These are phyloP conservation scores for Bryoerythrophyllum caledonicum DNA, from an alignment of 225 moss, liverwort and hornwort genomes.

Conservation along the genomic window DNA sequence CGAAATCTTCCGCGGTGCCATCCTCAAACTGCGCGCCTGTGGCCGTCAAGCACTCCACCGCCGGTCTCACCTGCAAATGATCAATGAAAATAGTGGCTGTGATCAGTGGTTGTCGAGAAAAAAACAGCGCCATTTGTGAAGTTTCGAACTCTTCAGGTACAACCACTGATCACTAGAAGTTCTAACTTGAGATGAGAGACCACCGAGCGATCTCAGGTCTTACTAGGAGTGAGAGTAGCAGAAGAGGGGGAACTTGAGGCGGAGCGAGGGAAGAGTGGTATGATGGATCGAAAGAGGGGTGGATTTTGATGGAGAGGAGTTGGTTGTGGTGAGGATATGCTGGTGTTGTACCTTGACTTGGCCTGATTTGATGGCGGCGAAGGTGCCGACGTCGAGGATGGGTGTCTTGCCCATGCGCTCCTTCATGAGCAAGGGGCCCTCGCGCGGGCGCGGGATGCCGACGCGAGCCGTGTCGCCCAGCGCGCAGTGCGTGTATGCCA, in stretches of 20 bases:
- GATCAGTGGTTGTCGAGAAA: neutral
- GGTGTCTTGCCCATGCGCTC: conserved; percentile 74
- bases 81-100: too few species aligned
- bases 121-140: too few species aligned
- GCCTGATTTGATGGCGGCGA: conserved; percentile 74
- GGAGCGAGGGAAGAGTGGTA: too few species aligned
- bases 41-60: conserved; percentile 50
- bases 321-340: too few species aligned
- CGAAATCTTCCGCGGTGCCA: conserved; percentile 51
- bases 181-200: too few species aligned
- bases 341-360: conserved; percentile 69
- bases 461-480: conserved; percentile 68
- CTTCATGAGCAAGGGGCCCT: conserved; percentile 79
- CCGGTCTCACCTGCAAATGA: conserved; percentile 53
- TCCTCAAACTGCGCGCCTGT: conserved; percentile 61
- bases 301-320: too few species aligned
- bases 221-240: too few species aligned
- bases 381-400: conserved; percentile 85
- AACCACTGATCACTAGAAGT: too few species aligned
- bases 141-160: too few species aligned
- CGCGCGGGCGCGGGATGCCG: conserved; percentile 67
- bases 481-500: conserved; percentile 56
- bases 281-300: too few species aligned
- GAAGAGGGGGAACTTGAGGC: too few species aligned
- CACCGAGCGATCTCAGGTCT: too few species aligned